phyloP scores from a whole-genome alignment of 768 basidiomycete genomes.

The Trametopsis cervina region DNA sequence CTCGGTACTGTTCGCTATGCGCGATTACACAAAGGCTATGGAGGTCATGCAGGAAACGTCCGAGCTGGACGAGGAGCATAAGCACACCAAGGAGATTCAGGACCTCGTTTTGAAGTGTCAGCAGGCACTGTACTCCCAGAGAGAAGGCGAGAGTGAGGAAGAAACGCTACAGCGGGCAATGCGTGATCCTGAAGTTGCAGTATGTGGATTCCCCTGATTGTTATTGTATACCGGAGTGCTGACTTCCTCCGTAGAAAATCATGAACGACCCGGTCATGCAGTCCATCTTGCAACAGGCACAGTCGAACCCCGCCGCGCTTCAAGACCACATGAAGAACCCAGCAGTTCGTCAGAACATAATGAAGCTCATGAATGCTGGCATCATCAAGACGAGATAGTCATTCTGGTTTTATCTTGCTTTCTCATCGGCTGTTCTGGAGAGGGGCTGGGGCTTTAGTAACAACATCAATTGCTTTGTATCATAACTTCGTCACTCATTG shows the following conservation, averaged over 20 bases:
- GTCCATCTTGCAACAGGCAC: slow-evolving; percentile 90
- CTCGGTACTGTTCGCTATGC: slow-evolving; percentile 81
- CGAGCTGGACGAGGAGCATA: slow-evolving; percentile 71
- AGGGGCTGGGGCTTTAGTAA: not conserved
- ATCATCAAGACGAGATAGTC: slow-evolving; percentile 66
- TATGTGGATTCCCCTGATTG: slow-evolving; percentile 32
- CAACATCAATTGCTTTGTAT: slow-evolving; percentile 1
- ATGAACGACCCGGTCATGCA: slow-evolving; percentile 94
- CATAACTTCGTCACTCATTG: not conserved
- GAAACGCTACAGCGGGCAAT: slow-evolving; percentile 90
- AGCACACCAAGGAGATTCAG: slow-evolving; percentile 80
- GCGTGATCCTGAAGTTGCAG: slow-evolving; percentile 94
- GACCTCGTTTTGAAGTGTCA: slow-evolving; percentile 76
- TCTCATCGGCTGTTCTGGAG: not conserved
- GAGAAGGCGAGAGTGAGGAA: slow-evolving; percentile 84
- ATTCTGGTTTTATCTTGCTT: not conserved
- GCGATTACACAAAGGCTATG: slow-evolving; percentile 83
- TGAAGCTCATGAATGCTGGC: slow-evolving; percentile 87
- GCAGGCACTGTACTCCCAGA: slow-evolving; percentile 70
- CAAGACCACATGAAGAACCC: slow-evolving; percentile 98
- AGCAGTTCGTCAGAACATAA: slow-evolving; percentile 69
- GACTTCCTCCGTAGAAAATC: slow-evolving; percentile 44
- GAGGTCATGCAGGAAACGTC: slow-evolving; percentile 74
- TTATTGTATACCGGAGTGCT: not conserved
- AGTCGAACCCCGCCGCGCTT: slow-evolving; percentile 79